phyloP scores from a whole-genome alignment of 352 stramenopile genomes.

The Phytopythium chamaehyphon region DNA sequence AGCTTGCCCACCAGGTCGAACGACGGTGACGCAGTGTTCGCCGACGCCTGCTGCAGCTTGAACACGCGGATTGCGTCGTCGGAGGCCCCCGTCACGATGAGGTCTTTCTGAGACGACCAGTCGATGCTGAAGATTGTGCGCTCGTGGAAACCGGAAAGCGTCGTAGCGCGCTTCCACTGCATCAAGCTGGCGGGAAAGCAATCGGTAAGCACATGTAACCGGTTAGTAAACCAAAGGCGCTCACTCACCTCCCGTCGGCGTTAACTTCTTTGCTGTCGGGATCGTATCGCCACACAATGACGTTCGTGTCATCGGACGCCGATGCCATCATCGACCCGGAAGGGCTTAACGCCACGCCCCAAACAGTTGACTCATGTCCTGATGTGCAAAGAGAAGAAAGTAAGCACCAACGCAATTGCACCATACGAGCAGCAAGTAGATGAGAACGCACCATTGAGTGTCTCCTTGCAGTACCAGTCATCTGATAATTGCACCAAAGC shows the following conservation, averaged over 20 bases:
- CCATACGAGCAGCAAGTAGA: no score
- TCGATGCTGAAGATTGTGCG: slow-evolving; percentile 92
- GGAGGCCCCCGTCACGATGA: slow-evolving; percentile 85
- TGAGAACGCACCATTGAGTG: slow-evolving; percentile 57
- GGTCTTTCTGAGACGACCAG: slow-evolving; percentile 86
- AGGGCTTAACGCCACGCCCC: slow-evolving; percentile 84
- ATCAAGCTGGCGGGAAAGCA: slow-evolving; percentile 18
- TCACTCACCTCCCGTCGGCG: slow-evolving; percentile 36
- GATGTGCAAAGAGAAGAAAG: neutral
- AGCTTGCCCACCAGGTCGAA: slow-evolving; percentile 73
- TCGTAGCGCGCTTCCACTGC: slow-evolving; percentile 84
- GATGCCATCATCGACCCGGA: slow-evolving; percentile 80
- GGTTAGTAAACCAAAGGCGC: no score
- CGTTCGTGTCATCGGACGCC: slow-evolving; percentile 88
- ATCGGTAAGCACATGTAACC: neutral
- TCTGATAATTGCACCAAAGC: slow-evolving; percentile 30
- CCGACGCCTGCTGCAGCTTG: slow-evolving; percentile 32
- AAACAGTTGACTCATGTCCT: slow-evolving; percentile 94
- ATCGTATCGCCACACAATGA: slow-evolving; percentile 93
- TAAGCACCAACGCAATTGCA: neutral
- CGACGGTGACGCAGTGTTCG: slow-evolving; percentile 1
- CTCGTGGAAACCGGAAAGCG: slow-evolving; percentile 83
- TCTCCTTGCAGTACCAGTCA: slow-evolving; percentile 96
- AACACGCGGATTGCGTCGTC: slow-evolving; percentile 92
- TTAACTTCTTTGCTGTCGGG: slow-evolving; percentile 45